Base-by-base conservation (phyloP, 2,329 filamentous ascomycete species). In the Calonectria fujianensis region DNA sequence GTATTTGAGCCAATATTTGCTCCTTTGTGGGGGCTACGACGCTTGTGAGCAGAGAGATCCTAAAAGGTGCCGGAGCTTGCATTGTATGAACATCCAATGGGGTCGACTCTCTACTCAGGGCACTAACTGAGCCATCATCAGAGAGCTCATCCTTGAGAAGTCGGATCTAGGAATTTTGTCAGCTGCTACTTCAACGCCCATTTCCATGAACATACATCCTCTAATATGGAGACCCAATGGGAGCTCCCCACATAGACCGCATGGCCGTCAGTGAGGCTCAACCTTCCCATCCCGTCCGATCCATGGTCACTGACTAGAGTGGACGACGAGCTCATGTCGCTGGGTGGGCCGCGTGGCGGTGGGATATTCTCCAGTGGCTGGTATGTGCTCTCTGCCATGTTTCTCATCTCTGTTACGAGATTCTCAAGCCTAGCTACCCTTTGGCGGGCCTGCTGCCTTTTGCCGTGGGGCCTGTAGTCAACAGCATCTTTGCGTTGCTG, bases 351-450 rank as follows among this genome's bases (percentile, higher is more conserved):
- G 6, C n/a, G 35, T 24, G 14, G 35, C 18, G 54, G 48, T 20
- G 65, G 16, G 7, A 27, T 14, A 35, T 50, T 24, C n/a, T 54
- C 48, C 10, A 29, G 13, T 32, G 57, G 18, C 20, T 65, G 24
- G 7, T 9, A 37, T 29, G 73, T 70, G 41, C 18, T 61, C 69
- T 74, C 64, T 3, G 68, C 73, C 27, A 63, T 74, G 16, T 76
- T 72, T 45, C 61, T 72, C 50, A 78, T 72, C 31, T 79, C 71
- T 1, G 74, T 72, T 11, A 79, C 68, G 9, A 79, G 72, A 24
- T 24, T 77, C 51, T 79, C 75, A 57, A 79, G 75, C 9, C 71
- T 69, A 39, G 73, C 50, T n/a, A 79, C 70, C 14, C 77, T 74
- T 27, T 79, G 75, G 6, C 75, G 73, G 31, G 77, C 71, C 32